Conservation (phyloP, 1,139 yeast species). For the Zygosaccharomyces sapae region DNA sequence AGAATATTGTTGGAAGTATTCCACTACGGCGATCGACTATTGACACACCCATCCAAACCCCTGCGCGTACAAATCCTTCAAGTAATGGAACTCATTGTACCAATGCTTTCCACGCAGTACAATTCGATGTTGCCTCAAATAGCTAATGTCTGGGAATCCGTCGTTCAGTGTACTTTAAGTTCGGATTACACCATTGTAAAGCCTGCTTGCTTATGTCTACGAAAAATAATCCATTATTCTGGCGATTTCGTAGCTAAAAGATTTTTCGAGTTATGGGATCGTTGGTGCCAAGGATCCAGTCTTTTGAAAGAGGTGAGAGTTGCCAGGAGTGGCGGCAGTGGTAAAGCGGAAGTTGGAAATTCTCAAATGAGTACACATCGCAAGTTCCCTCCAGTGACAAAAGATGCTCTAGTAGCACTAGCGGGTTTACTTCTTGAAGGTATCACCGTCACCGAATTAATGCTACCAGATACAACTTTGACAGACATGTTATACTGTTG, state of each 20-base stretch:
- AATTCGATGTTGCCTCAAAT: constrained; percentile 60
- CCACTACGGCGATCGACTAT: constrained; percentile 63
- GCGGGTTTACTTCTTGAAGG: constrained; percentile 28
- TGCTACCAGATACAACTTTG: constrained; percentile 21
- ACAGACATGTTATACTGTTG: constrained; percentile 27
- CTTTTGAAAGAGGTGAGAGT: constrained; percentile 22
- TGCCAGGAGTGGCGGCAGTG: not conserved
- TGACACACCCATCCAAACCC: constrained; percentile 62
- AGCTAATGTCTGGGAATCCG: constrained; percentile 66
- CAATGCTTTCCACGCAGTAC: constrained; percentile 60
- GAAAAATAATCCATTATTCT: constrained; percentile 40
- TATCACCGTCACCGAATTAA: constrained; percentile 21
- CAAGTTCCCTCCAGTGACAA: constrained; percentile 25
- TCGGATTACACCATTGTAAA: constrained; percentile 39
- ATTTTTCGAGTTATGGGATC: constrained; percentile 44
- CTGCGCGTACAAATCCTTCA: constrained; percentile 55
- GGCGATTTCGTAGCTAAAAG: constrained; percentile 52
- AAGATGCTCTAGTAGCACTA: constrained; percentile 22
- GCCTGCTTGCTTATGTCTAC: constrained; percentile 39
- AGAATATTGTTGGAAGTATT: constrained; percentile 56
- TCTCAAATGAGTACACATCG: constrained; percentile 2
- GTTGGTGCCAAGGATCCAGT: constrained; percentile 24
- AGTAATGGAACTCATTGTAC: constrained; percentile 49
- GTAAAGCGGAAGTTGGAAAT: not conserved
- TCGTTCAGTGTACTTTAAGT: constrained; percentile 41